Evolutionary conservation across 305 asterid species (phyloP), one percentile per base, ranked within the genome.

Genomic region (Lippia alba): DNA sequence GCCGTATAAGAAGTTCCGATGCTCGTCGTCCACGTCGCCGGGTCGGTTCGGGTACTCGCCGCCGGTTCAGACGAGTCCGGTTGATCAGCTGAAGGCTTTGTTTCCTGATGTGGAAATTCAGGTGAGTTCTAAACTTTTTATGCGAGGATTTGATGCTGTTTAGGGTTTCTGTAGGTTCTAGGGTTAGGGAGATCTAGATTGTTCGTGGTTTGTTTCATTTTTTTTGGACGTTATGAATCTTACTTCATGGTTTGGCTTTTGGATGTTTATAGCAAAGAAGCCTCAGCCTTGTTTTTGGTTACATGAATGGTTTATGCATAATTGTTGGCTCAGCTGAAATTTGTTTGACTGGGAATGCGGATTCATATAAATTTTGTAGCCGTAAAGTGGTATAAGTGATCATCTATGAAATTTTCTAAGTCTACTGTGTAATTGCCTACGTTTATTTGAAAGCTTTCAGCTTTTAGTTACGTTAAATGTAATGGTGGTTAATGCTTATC

Each of bases 31-130:
- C 36, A 72, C 84, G 45, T 82, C 88, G 41, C 91, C 89, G 18
- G 87, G 79, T 46, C 80, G 87, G 33, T 82, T 79, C 73, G 64
- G 80, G 24, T 78, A 76, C 55, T 76, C 82, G 67, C 73, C 84
- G 70, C 81, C 83, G 57, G 53, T 79, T 59, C 74, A 78, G 39
- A 39, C 48, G 64, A 64, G 65, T 59, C 71, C 74, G 15, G 64
- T 83, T 60, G 86, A 87, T 80, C 92, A 84, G 76, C 91, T 91
- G 34, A 75, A 76, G 78, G 84, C 78, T 56, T 72, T 81, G 68
- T 90, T 85, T 80, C 97, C 96, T 44, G 85, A 79, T 57, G 59
- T 84, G 82, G 87, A 85, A 30, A 64, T n/a, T 69, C 83, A 91
- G 94, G 97, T 88, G 20, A 16, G 55, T 14, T 9, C 18, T 73